phyloP scores from a whole-genome alignment of 805 yeast genomes.

The Cephaloascus fragrans region DNA sequence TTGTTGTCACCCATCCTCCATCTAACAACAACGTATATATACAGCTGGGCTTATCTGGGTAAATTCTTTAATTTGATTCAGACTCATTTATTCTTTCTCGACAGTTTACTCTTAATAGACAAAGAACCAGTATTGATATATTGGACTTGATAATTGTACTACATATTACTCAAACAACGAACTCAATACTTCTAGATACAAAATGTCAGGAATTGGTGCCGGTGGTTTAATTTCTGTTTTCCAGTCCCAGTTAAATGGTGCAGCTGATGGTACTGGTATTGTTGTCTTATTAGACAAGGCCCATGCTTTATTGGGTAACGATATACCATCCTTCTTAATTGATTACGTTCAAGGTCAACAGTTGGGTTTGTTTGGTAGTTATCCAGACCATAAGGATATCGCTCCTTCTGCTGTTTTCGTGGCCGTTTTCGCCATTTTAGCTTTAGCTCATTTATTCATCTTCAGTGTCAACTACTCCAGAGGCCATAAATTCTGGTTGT shows the following conservation, averaged over 20 bases:
- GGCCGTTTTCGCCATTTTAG: conserved; percentile 39
- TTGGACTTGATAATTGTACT: too few relatives aligned
- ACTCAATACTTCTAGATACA: too few relatives aligned
- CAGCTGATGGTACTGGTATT: conserved; percentile 44
- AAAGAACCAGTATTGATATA: too few relatives aligned
- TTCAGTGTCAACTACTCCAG: conserved; percentile 38
- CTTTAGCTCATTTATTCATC: conserved; percentile 35
- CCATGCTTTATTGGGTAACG: conserved; percentile 22
- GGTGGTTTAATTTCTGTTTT: conserved; percentile 8
- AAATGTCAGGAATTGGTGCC: too few relatives aligned
- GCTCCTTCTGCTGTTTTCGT: conserved; percentile 54
- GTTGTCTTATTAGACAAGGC: conserved; percentile 18
- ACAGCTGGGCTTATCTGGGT: too few relatives aligned
- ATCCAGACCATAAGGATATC: conserved; percentile 41
- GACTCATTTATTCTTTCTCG: too few relatives aligned
- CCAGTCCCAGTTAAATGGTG: conserved; percentile 21
- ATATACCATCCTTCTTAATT: conserved; percentile 29
- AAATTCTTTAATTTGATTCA: too few relatives aligned
- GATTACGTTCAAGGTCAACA: conserved; percentile 28
- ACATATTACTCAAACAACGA: too few relatives aligned
- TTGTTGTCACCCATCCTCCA: too few relatives aligned
- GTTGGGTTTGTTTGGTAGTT: conserved; percentile 52
- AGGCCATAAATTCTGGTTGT: conserved; percentile 52
- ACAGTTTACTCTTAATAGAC: too few relatives aligned
- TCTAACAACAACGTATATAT: too few relatives aligned